Evolutionary conservation across 768 basidiomycete genomes (phyloP).

Genomic region (Mycena albidolilacea): DNA sequence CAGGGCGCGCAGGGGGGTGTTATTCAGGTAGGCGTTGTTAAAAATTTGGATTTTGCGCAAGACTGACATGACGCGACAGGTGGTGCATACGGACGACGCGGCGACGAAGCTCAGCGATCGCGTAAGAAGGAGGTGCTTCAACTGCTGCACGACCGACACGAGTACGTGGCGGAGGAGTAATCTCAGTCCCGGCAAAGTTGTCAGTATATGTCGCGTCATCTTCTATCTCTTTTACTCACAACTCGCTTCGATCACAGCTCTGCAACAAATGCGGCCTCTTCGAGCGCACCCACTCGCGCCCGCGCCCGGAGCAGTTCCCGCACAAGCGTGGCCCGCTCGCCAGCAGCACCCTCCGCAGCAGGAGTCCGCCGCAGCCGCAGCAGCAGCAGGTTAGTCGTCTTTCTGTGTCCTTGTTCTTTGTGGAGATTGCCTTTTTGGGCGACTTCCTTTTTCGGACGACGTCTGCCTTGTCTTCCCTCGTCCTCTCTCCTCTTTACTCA

Average conservation of each 20-base stretch:
- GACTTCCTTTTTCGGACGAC: not conserved
- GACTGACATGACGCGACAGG: slow-evolving; percentile 14
- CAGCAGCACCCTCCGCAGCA: slow-evolving; percentile 62
- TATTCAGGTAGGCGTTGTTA: not conserved
- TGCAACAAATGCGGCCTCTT: slow-evolving; percentile 86
- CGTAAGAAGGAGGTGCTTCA: slow-evolving; percentile 84
- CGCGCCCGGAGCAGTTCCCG: slow-evolving; percentile 85
- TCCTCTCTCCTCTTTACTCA: not conserved
- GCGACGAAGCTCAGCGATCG: slow-evolving; percentile 85
- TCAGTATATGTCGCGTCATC: slow-evolving; percentile 44
- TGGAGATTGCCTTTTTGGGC: not conserved
- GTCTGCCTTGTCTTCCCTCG: no score
- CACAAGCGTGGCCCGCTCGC: slow-evolving; percentile 83
- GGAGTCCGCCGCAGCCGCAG: slow-evolving; percentile 55
- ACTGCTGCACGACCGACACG: slow-evolving; percentile 89
- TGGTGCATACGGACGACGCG: slow-evolving; percentile 81
- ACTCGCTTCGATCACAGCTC: slow-evolving; percentile 51
- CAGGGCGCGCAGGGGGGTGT: not conserved
- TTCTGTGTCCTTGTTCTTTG: not conserved
- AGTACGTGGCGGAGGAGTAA: slow-evolving; percentile 86
- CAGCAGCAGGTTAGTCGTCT: not conserved
- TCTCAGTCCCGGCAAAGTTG: slow-evolving; percentile 86
- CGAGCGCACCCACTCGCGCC: slow-evolving; percentile 84
- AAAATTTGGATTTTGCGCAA: no score
- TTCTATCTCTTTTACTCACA: slow-evolving; percentile 10